Evolutionary conservation across 2,329 filamentous ascomycete genomes (phyloP), one percentile per base, ranked within the genome.

Genomic region (Trichoderma brevicompactum): DNA sequence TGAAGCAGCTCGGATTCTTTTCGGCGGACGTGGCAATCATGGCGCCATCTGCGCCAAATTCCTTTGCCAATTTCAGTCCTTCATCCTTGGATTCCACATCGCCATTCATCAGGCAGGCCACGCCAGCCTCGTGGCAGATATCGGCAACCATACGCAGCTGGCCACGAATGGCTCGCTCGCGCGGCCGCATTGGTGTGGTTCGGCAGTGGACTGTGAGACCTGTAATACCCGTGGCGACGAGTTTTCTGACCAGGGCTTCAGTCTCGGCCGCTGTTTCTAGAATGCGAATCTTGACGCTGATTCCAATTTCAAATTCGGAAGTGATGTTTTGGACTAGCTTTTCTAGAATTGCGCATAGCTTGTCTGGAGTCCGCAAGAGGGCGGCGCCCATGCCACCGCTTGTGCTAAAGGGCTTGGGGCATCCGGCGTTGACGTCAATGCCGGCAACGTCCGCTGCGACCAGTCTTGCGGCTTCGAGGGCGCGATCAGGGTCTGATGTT

Each of bases 341-440:
- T 67, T 90, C 88, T 7, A 99, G 83, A 69, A 99, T 99, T 0
- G 89, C 85, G 71, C 89, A 90, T 1, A 99, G 85, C 72, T 86
- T 88, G 69, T 98, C 94, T 0, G 95, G 94, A 0, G 90, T 94
- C 70, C 87, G 87, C 15, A 99, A 85, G 19, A 99, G 84, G 1
- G 94, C 94, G 0, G 95, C 95, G 55, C 95, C 95, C 95, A 99
- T 99, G 55, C 95, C 95, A 67, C 93, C 93, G 68, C 86, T 86
- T 2, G 94, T 97, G 73, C 92, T 96, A 78, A 99, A 99, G 0
- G 94, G 92, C 78, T 99, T 99, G 0, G 95, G 95, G 75, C 95
- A 99, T n/a, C 95, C 95, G 0, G 95, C 93, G 76, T 99, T 99
- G 68, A 99, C 90, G 76, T 98, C 95, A 71, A 99, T 97, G 67